phyloP scores from a whole-genome alignment of 352 stramenopile genomes.

The Globisporangium radiosum region DNA sequence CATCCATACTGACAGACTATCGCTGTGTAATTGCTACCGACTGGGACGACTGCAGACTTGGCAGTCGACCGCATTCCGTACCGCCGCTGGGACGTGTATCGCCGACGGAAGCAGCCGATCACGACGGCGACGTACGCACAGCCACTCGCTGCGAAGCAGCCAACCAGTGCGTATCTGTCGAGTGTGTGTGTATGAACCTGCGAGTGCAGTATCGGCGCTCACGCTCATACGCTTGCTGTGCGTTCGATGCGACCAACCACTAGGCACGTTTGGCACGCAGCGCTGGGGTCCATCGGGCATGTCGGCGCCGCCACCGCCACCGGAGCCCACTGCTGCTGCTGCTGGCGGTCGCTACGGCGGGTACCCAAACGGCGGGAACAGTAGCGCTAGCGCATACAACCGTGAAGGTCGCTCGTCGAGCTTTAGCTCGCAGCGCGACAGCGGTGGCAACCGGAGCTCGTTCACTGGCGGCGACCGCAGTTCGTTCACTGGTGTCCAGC shows the following conservation, averaged over 20 bases:
- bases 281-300: slow-evolving; percentile 57
- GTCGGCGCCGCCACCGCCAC: slow-evolving; percentile 18
- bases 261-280: slow-evolving; percentile 57
- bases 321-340: slow-evolving; percentile 1
- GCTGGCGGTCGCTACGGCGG: slow-evolving; percentile 5
- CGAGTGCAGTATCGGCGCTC: too few species aligned
- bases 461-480: slow-evolving; percentile 7
- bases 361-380: slow-evolving; percentile 1
- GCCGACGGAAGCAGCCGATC: slow-evolving; percentile 29
- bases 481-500: too few species aligned
- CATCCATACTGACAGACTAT: not conserved
- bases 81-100: slow-evolving; percentile 36
- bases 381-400: not conserved
- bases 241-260: too few species aligned
- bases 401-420: slow-evolving; percentile 12
- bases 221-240: too few species aligned
- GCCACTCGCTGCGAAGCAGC: slow-evolving; percentile 18
- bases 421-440: slow-evolving; percentile 10
- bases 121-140: slow-evolving; percentile 31
- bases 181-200: too few species aligned
- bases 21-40: not conserved
- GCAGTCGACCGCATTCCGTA: slow-evolving; percentile 74
- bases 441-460: slow-evolving; percentile 19
- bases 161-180: not conserved
- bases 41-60: slow-evolving; percentile 34